Evolutionary conservation across 2,329 filamentous ascomycete species (phyloP), one percentile per base, ranked within the genome.

Genomic region (Capronia americana): DNA sequence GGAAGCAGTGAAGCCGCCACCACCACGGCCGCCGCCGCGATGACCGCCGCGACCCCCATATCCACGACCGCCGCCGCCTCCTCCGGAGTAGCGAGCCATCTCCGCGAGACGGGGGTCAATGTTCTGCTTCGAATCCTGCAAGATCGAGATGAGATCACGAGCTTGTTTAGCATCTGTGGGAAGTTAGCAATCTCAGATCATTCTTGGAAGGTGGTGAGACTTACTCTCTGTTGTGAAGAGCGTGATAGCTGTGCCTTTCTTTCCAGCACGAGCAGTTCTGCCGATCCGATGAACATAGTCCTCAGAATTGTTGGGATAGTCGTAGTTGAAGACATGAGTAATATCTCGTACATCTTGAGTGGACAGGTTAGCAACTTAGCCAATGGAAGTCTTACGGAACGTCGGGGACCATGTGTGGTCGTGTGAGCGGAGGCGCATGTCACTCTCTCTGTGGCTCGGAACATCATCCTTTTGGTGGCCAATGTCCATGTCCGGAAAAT

Each of bases 321-420:
- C 95, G 92, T 98, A 97, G 89, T 98, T 98, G 84, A 99, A 88
- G 83, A 99, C 95, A 85, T 99, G 95, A 83, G 95, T 98, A 85
- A 99, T 99, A 87, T 99, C 96, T 85, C 93, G 94, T 86, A 99
- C 95, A 91, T 99, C 95, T 98, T 97, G 79, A 83, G 77, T 44
- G 84, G 80, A 84, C 86, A 87, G 86, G 91, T 96, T 96, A 96
- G 92, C 88, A 88, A 79, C 77, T 76, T 61, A 59, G 66, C 65
- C 61, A 86, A 84, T 82, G 83, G 73, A 73, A 79, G 73, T 74
- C 78, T 78, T 74, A 79, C 78, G 79, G 77, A 76, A 76, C 74
- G 74, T 63, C 57, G 64, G 76, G 78, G 78, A 85, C 85, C 79
- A 81, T 83, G 82, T 82, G 84, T 82, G 84, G 83, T 83, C 84